Base-by-base conservation (phyloP, 495 filamentous ascomycete genomes). In the Penicillium psychrofluorescens region DNA sequence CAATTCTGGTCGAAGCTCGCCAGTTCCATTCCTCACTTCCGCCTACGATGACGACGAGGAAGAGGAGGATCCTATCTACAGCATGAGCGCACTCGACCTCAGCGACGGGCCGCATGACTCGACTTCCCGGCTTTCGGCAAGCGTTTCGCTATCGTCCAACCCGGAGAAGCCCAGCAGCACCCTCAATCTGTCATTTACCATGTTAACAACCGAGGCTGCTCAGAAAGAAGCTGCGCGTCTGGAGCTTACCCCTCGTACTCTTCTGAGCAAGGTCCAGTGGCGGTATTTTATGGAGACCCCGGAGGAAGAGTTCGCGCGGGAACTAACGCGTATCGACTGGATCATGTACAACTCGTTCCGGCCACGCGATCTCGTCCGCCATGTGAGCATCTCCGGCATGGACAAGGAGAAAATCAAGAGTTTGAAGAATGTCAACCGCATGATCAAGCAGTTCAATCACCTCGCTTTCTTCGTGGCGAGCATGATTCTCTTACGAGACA, bases 401-500 rank as follows among this genome's bases (percentile, higher is more conserved):
- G 68, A 71, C 34, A 87, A 85, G 64, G 83, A 88, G 44, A 87
- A 83, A 53, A 85, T 83, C 58, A 84, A 81, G 54, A 85, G 81
- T 58, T 70, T 96, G 50, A 77, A 81, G 46, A 85, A 94, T 56
- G 88, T 97, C 47, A 90, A 90, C 53, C 85, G 88, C 32, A 92
- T 95, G 87, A 88, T 95, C 55, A 79, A 81, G 39, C 90, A 96
- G 55, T 97, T 98, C 74, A 97, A 97, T 60, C 90, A 95, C 55
- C 70, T 97, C 45, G 90, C 94, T 2, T 84, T 80, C 49, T 94
- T 91, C 74, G 89, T 95, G 31, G 76, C 86, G 29, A 95, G 90
- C 61, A 86, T 95, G 72, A 81, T 97, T 43, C 76, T 98, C 7
- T 79, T 97, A 48, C 81, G 91, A 41, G 90, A 96, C 53, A 98